Evolutionary conservation across 441 rosid genomes (phyloP), one percentile per base, ranked within the genome.

Genomic region (Pelargonium fulgidum): DNA sequence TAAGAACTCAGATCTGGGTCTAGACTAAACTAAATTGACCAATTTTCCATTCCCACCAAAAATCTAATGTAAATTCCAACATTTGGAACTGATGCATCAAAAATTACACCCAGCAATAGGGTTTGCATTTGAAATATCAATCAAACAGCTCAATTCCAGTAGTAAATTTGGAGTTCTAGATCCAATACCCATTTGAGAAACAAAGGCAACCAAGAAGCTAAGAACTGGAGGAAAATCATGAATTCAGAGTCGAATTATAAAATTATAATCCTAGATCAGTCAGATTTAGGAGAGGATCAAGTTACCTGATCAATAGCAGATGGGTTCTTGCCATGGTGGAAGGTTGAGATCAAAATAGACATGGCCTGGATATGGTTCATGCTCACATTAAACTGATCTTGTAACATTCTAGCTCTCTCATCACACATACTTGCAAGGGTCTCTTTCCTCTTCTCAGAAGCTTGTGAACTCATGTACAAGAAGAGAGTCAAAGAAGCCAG

Each of bases 341-440:
- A 94, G 61, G 97, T 94, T 50, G 99, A 94, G 67, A 90, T 92
- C 62, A 94, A 91, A 78, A 92, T 85, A 67, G 99, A 96, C 85
- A 94, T 81, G 72, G 98, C 92, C 78, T 94, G 92, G 72, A 94
- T 97, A 82, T 94, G 98, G 78, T 94, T 94, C 86, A 90, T 6
- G 80, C 99, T 93, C 73, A 93, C 97, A 81, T 91, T 93, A 80
- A 93, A 93, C 87, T 93, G 97, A 79, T 94, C 99, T 81, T 94
- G 99, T 80, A 94, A 80, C 91, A 94, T 89, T 16, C 96, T 81
- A 17, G 99, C 97, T 75, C 99, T 80, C 76, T 94, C 97, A 44
- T 92, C 99, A 67, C 99, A 94, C 98, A 94, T 94, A 79, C 80
- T 94, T 41, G 85, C 79, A 50, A 94, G 87, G 19, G 90, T 89